phyloP scores from a whole-genome alignment of 306 rosid species.

The Acmispon strigosus region DNA sequence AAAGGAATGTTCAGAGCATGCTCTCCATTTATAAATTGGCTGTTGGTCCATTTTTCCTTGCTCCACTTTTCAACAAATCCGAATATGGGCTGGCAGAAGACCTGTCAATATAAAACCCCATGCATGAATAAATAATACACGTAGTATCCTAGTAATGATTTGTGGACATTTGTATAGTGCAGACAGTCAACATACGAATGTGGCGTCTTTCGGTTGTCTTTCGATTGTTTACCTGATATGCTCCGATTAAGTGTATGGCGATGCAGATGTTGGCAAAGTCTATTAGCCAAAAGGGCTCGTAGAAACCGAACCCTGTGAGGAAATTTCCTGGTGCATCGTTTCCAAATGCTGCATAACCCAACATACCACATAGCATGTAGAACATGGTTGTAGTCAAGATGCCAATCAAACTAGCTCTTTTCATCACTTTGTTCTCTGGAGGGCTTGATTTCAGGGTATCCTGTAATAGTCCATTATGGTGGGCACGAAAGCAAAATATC shows the following conservation, averaged over 20 bases:
- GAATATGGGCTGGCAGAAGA: constrained; percentile 80
- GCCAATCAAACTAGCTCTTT: constrained; percentile 71
- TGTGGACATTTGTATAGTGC: too few species aligned
- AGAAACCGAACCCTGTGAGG: constrained; percentile 98
- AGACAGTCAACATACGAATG: too few species aligned
- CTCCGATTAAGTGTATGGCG: constrained; percentile 79
- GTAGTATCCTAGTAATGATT: not conserved
- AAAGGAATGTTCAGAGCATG: constrained; percentile 47
- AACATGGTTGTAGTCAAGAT: constrained; percentile 72
- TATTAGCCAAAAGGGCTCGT: constrained; percentile 92
- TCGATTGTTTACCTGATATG: constrained; percentile 65
- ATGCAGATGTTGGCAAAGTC: constrained; percentile 88
- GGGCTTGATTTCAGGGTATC: constrained; percentile 85
- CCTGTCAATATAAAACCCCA: constrained; percentile 32
- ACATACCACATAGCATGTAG: constrained; percentile 72
- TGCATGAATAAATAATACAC: not conserved
- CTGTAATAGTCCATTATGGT: constrained; percentile 30
- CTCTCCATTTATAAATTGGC: constrained; percentile 54
- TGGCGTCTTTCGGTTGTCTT: too few species aligned
- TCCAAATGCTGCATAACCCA: constrained; percentile 96
- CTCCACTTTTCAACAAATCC: constrained; percentile 59
- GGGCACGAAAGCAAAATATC: not conserved
- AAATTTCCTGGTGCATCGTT: constrained; percentile 91
- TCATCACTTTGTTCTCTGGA: constrained; percentile 82
- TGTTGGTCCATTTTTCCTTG: constrained; percentile 52